These are phyloP conservation scores for Tetradesmus lagerheimii DNA, from an alignment of 139 green algal species.

Conservation along the genomic window DNA sequence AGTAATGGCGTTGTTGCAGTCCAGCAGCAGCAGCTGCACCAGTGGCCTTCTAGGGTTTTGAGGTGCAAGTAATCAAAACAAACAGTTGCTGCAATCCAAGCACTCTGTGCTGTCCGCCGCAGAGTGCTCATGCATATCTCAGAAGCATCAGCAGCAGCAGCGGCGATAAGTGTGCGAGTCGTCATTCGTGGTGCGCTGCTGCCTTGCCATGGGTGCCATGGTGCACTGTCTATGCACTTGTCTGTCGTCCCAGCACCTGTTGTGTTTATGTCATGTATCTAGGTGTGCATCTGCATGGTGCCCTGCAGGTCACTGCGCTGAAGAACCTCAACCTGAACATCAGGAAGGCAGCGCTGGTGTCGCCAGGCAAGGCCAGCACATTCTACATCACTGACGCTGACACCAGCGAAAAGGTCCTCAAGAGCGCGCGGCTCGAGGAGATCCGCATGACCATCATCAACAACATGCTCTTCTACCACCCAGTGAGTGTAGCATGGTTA, in stretches of 20 bases:
- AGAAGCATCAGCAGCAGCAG: too few species aligned
- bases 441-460: slow-evolving; percentile 94
- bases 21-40: neutral
- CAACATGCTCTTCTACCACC: slow-evolving; percentile 88
- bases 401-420: slow-evolving; percentile 91
- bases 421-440: slow-evolving; percentile 62
- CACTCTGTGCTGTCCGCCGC: too few species aligned
- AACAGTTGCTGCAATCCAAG: neutral
- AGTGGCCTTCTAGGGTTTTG: neutral
- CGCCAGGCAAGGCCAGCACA: slow-evolving; percentile 59
- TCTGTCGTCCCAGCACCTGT: too few species aligned
- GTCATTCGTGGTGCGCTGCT: neutral
- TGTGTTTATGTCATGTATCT: too few species aligned
- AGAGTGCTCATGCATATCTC: too few species aligned
- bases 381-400: slow-evolving; percentile 92
- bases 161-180: too few species aligned
- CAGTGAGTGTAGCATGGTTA: slow-evolving; percentile 72
- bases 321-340: slow-evolving; percentile 95
- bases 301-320: slow-evolving; percentile 80
- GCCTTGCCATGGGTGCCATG: neutral
- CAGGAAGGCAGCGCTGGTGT: slow-evolving; percentile 80
- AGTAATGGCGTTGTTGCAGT: neutral
- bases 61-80: neutral
- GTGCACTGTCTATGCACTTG: too few species aligned
- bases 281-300: too few species aligned